A percentile compares a stretch with the other conserved stretches of the same genome.
phyloP scores from a whole-genome alignment of 805 yeast genomes.

The Kazachstania taianensis region DNA sequence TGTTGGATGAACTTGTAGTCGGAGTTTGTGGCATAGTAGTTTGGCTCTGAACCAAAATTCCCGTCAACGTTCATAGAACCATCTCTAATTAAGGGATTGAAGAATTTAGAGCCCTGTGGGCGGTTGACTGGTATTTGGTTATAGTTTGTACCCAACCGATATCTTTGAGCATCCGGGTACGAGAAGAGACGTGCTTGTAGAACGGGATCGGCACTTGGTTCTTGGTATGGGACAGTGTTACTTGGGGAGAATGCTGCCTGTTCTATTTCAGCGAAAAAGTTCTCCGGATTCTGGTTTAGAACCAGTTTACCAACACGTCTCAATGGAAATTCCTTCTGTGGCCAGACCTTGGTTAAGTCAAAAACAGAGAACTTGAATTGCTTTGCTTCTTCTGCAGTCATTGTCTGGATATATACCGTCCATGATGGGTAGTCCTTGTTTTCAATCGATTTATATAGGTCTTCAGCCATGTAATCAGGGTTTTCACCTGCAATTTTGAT shows the following conservation, averaged over 20 bases:
- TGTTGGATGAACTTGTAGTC: constrained; percentile 22
- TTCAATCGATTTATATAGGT: constrained; percentile 37
- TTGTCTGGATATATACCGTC: constrained; percentile 47
- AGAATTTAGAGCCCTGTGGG: constrained; percentile 38
- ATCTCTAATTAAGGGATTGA: constrained; percentile 67
- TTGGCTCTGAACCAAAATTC: constrained; percentile 66
- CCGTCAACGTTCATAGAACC: constrained; percentile 60
- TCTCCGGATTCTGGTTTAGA: constrained; percentile 45
- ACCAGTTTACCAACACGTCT: constrained; percentile 61
- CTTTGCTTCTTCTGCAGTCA: constrained; percentile 72
- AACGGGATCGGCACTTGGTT: constrained; percentile 69
- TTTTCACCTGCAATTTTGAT: constrained; percentile 36
- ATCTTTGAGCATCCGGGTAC: constrained; percentile 67
- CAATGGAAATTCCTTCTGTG: constrained; percentile 73
- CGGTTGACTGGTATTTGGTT: constrained; percentile 56
- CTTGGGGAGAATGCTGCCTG: constrained; percentile 63
- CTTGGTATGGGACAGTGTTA: constrained; percentile 61
- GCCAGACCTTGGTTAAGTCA: constrained; percentile 86
- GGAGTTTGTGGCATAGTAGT: constrained; percentile 49
- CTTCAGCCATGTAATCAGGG: constrained; percentile 40
- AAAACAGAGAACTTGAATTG: constrained; percentile 68
- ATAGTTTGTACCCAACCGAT: constrained; percentile 63
- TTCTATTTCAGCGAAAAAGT: constrained; percentile 41
- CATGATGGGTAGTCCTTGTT: constrained; percentile 42
- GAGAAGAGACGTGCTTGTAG: constrained; percentile 68